Percentiles rank a stretch among this genome's conserved stretches.
phyloP scores from a whole-genome alignment of 2,329 filamentous ascomycete species.

The Amauroascus niger region DNA sequence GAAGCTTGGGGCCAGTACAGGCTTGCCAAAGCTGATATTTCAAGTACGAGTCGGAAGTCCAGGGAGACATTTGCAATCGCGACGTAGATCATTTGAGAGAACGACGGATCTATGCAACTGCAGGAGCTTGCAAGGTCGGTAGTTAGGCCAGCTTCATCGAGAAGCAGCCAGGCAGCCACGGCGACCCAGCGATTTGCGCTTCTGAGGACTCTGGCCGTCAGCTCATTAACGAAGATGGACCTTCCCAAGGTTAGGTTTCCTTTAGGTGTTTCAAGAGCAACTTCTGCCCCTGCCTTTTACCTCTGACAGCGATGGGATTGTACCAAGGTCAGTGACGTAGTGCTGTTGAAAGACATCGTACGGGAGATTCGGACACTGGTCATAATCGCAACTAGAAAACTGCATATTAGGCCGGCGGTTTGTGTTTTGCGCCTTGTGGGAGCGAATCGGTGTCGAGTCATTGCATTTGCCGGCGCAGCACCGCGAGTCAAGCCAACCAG shows the following conservation, averaged over 20 bases:
- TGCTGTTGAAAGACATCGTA: constrained; percentile 45
- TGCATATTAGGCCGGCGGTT: constrained; percentile 23
- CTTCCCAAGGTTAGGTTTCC: not conserved
- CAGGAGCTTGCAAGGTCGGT: constrained; percentile 9
- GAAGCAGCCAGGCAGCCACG: constrained; percentile 36
- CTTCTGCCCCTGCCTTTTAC: constrained; percentile 30
- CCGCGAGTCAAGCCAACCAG: too few species aligned
- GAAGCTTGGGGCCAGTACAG: constrained; percentile 30
- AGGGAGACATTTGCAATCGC: too few species aligned
- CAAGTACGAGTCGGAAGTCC: too few species aligned
- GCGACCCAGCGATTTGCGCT: constrained; percentile 34
- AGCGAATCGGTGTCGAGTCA: not conserved
- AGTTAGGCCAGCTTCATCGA: constrained; percentile 29
- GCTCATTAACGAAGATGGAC: constrained; percentile 31
- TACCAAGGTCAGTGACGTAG: constrained; percentile 34
- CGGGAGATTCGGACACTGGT: constrained; percentile 44
- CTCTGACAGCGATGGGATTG: constrained; percentile 31
- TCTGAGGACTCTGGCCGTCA: constrained; percentile 37
- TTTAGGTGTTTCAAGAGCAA: not conserved
- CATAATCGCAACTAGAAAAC: constrained; percentile 37
- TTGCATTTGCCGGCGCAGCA: not conserved
- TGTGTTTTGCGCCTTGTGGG: constrained; percentile 15
- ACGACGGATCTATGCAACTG: not conserved
- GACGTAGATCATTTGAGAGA: too few species aligned
- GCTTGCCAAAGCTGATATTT: constrained; percentile 26